These are phyloP conservation scores for Lonicera japonica DNA, from an alignment of 129 eudicot genomes.

Conservation along the genomic window DNA sequence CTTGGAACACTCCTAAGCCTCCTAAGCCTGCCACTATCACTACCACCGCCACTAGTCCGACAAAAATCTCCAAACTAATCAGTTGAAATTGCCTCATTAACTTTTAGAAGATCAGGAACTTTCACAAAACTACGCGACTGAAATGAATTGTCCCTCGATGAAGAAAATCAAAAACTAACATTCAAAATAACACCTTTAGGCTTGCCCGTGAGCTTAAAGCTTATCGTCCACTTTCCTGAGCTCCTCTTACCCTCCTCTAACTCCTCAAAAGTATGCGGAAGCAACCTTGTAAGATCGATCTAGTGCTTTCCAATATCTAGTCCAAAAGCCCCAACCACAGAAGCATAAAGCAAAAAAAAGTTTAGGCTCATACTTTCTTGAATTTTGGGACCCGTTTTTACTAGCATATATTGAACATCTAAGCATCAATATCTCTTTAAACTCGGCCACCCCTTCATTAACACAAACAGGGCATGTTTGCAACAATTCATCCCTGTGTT, in stretches of 20 bases:
- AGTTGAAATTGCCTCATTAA: conserved; percentile 1
- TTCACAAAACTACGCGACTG: conserved; percentile 20
- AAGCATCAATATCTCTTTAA: conserved; percentile 59
- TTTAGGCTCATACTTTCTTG: conserved; percentile 56
- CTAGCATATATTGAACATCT: conserved; percentile 42
- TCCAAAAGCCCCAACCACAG: conserved; percentile 40
- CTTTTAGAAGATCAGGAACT: conserved; percentile 21
- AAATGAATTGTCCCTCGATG: conserved; percentile 25
- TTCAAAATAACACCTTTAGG: conserved; percentile 63
- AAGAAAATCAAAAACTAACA: conserved; percentile 63
- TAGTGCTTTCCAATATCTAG: conserved; percentile 58
- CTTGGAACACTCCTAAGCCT: conserved; percentile 38
- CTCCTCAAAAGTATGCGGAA: conserved; percentile 54
- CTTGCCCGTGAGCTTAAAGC: conserved; percentile 62
- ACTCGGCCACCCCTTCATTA: conserved; percentile 40
- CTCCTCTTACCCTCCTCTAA: too few relatives aligned
- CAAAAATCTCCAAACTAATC: conserved; percentile 9
- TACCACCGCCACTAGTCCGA: conserved; percentile 7
- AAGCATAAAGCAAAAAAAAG: conserved; percentile 43
- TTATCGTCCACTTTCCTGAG: conserved; percentile 58
- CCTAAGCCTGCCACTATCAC: conserved; percentile 21
- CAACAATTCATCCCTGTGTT: conserved; percentile 42
- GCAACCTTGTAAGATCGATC: conserved; percentile 66
- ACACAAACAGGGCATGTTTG: conserved; percentile 33
- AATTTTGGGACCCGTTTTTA: conserved; percentile 40